A percentile compares a stretch with the other conserved stretches of the same genome.
These are phyloP conservation scores for Casuarina glauca DNA, from an alignment of 306 rosid species.

Conservation along the genomic window DNA sequence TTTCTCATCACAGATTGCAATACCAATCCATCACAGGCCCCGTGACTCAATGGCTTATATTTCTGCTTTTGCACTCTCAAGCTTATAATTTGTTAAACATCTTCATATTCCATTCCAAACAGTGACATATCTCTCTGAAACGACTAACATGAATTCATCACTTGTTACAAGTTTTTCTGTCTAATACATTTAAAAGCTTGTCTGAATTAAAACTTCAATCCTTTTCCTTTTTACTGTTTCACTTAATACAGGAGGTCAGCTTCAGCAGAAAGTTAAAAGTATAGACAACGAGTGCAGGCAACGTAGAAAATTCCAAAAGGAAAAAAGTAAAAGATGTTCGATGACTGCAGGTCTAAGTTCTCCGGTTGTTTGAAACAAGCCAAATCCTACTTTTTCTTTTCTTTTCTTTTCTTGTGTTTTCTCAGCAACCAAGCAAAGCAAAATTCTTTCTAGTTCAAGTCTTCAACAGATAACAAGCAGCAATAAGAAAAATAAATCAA, in stretches of 20 bases:
- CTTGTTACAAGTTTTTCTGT: no score
- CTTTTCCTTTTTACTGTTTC: neutral
- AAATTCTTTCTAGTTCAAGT: neutral
- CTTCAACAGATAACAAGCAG: neutral
- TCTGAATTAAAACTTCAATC: neutral
- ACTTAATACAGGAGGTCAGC: neutral
- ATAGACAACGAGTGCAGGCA: no score
- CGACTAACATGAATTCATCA: no score
- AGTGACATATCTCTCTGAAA: no score
- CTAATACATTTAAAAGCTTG: neutral
- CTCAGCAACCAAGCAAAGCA: neutral
- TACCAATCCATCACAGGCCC: neutral
- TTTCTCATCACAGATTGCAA: neutral
- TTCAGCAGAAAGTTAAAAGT: no score
- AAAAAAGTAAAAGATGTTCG: neutral
- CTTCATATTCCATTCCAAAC: no score
- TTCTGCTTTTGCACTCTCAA: neutral
- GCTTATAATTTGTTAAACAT: no score
- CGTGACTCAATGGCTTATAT: neutral
- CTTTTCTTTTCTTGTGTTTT: neutral
- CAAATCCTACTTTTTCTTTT: neutral
- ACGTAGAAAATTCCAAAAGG: no score
- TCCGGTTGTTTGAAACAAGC: neutral
- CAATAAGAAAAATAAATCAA: neutral
- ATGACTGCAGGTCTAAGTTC: neutral